Percentiles rank a stretch among this genome's conserved stretches.
Conservation (phyloP, 345 rosid species). For the Populus nigra region DNA sequence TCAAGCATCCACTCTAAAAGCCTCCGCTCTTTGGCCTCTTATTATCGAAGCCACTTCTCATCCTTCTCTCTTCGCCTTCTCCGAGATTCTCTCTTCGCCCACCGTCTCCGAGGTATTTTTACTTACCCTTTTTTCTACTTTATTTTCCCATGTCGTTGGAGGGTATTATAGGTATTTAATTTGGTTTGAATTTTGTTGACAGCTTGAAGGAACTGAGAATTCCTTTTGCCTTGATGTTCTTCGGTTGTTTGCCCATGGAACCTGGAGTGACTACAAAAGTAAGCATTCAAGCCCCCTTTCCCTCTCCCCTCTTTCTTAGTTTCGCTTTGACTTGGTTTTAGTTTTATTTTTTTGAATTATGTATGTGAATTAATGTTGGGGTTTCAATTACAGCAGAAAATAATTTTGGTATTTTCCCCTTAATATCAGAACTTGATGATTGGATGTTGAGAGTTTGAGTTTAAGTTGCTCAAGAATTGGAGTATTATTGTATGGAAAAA, state of each 20-base stretch:
- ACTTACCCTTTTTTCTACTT: background rate
- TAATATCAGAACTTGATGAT: background rate
- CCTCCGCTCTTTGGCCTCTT: constrained; percentile 51
- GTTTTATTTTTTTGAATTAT: background rate
- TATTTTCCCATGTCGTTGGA: background rate
- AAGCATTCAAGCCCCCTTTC: background rate
- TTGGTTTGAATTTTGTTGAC: constrained; percentile 26
- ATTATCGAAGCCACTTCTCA: constrained; percentile 80
- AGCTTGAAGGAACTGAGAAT: constrained; percentile 80
- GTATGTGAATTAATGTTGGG: background rate
- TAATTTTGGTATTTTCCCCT: background rate
- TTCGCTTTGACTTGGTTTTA: background rate
- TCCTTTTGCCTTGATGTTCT: constrained; percentile 56
- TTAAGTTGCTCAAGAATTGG: background rate
- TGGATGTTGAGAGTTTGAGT: background rate
- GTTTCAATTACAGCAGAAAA: background rate
- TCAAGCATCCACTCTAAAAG: constrained; percentile 53
- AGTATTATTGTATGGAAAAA: background rate
- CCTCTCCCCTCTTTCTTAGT: background rate
- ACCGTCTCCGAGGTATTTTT: constrained; percentile 48
- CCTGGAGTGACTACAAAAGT: constrained; percentile 94
- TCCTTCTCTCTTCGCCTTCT: constrained; percentile 86
- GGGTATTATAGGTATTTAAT: background rate
- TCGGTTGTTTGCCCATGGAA: constrained; percentile 85
- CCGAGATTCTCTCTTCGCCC: constrained; percentile 81